Percentiles rank a stretch among this genome's conserved stretches.
Evolutionary conservation across 495 filamentous ascomycete genomes (phyloP).

Genomic region (Terfezia boudieri): DNA sequence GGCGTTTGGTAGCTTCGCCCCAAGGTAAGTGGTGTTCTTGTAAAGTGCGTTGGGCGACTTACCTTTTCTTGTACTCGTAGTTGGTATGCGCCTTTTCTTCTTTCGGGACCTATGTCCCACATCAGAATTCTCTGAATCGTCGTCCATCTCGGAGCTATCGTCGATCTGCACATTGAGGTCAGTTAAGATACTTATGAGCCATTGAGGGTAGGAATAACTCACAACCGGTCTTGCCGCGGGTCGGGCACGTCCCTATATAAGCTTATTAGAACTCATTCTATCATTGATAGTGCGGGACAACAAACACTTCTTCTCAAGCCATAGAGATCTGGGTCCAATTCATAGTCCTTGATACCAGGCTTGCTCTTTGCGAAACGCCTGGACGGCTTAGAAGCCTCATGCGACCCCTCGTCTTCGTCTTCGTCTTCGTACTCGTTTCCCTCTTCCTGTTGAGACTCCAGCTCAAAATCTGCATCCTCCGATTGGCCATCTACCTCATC

Average conservation of each 20-base stretch:
- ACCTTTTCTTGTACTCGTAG: constrained; percentile 24
- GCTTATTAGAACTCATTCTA: no score
- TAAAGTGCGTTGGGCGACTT: constrained; percentile 29
- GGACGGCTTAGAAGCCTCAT: background rate
- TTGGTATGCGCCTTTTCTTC: constrained; percentile 23
- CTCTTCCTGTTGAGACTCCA: background rate
- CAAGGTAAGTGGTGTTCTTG: constrained; percentile 1
- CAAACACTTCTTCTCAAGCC: constrained; percentile 77
- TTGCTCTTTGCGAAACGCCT: background rate
- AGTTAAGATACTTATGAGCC: constrained; percentile 11
- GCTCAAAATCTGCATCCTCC: constrained; percentile 18
- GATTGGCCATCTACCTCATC: constrained; percentile 16
- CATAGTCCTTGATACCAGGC: constrained; percentile 54
- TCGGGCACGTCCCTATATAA: constrained; percentile 29
- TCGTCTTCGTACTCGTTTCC: background rate
- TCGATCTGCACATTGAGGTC: background rate
- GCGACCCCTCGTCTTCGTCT: background rate
- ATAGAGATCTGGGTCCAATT: constrained; percentile 87
- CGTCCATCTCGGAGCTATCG: constrained; percentile 27
- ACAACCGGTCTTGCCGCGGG: constrained; percentile 27
- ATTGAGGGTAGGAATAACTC: constrained; percentile 8
- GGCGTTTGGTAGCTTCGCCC: constrained; percentile 38
- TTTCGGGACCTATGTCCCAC: constrained; percentile 34
- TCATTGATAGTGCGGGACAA: constrained; percentile 20
- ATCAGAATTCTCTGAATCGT: constrained; percentile 48